A percentile compares a stretch with the other conserved stretches of the same genome.
Conservation (phyloP, 2,329 filamentous ascomycete species). For the Penicillium sp. region DNA sequence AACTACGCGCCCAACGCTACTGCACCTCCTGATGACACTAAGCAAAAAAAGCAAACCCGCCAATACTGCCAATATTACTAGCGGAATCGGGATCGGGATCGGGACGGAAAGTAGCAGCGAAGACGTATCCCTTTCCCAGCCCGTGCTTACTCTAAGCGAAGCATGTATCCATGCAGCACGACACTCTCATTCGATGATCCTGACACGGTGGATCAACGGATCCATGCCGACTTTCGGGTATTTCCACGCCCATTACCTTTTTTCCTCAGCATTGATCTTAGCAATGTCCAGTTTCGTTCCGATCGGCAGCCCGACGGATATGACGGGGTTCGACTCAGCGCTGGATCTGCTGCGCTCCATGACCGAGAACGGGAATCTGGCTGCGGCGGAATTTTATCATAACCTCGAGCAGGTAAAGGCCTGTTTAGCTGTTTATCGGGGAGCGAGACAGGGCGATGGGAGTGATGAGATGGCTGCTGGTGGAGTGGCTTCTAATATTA, state of each 20-base stretch:
- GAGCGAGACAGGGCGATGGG: background rate
- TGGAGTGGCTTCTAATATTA: background rate
- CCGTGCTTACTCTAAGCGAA: slow-evolving; percentile 37
- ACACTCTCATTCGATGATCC: slow-evolving; percentile 38
- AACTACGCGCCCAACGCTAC: slow-evolving; percentile 39
- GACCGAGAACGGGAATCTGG: slow-evolving; percentile 38
- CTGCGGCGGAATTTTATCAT: slow-evolving; percentile 35
- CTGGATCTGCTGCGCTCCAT: slow-evolving; percentile 34
- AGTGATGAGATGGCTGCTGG: background rate
- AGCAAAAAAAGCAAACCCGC: slow-evolving; percentile 16
- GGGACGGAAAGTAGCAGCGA: background rate
- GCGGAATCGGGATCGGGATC: background rate
- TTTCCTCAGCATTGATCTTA: slow-evolving; percentile 39
- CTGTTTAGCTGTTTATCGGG: slow-evolving; percentile 28
- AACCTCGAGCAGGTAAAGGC: slow-evolving; percentile 35
- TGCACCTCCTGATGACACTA: slow-evolving; percentile 39
- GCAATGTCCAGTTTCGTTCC: slow-evolving; percentile 39
- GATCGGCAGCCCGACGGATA: slow-evolving; percentile 31
- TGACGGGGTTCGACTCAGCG: slow-evolving; percentile 33
- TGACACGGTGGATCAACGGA: slow-evolving; percentile 40
- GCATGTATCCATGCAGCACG: slow-evolving; percentile 41
- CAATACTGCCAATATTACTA: background rate
- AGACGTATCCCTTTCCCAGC: slow-evolving; percentile 33
- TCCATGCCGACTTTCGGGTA: slow-evolving; percentile 41
- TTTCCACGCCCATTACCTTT: slow-evolving; percentile 43